Percentiles rank a stretch among this genome's conserved stretches.
Evolutionary conservation across 129 eudicot species (phyloP).

Genomic region (Ambrosia artemisiifolia): DNA sequence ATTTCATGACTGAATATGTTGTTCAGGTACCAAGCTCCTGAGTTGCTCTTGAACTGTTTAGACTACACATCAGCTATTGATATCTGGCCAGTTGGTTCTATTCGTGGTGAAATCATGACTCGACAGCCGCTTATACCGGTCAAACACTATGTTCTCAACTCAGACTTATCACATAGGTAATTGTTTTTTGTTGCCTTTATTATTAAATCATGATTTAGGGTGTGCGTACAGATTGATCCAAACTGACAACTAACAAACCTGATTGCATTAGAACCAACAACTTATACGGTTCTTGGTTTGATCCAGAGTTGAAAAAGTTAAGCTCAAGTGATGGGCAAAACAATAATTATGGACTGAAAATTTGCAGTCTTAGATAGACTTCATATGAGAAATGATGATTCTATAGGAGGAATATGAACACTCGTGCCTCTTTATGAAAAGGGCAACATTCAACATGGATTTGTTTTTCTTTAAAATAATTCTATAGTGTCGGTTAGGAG

Average conservation of each 20-base stretch:
- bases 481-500: too few species aligned
- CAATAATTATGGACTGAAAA: background rate
- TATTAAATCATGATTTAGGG: background rate
- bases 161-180: constrained; percentile 78
- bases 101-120: constrained; percentile 68
- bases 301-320: background rate
- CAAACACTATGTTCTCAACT: constrained; percentile 76
- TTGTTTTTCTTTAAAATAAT: too few species aligned
- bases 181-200: background rate
- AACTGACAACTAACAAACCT: background rate
- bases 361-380: background rate
- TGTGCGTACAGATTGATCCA: background rate
- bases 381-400: constrained; percentile 1
- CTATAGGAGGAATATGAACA: background rate
- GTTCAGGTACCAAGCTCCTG: constrained; percentile 83
- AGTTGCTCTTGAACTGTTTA: constrained; percentile 72
- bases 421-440: too few species aligned
- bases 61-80: constrained; percentile 83
- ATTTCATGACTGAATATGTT: constrained; percentile 84
- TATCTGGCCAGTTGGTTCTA: constrained; percentile 79
- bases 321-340: background rate
- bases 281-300: background rate
- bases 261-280: background rate
- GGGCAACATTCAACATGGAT: too few species aligned
- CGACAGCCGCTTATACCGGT: constrained; percentile 74